Evolutionary conservation across 331 rosid genomes (phyloP).

Genomic region (Rosa hybrid): DNA sequence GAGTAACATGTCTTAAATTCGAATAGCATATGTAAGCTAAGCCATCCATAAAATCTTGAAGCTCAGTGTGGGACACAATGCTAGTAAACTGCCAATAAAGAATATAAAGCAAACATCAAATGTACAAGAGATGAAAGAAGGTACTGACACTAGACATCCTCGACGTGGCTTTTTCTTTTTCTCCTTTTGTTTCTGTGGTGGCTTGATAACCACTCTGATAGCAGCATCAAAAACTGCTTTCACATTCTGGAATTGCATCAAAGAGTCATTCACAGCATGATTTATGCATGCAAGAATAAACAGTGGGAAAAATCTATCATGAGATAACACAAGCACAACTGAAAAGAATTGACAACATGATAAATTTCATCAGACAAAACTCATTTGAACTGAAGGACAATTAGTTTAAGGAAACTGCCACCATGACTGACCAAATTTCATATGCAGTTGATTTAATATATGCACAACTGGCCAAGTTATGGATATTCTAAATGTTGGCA

Average conservation of each 20-base stretch:
- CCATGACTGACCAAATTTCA: slow-evolving; percentile 1
- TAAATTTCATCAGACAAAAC: not conserved
- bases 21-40: not conserved
- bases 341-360: not conserved
- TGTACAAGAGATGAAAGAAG: slow-evolving; percentile 15
- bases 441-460: not conserved
- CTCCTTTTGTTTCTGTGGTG: slow-evolving; percentile 74
- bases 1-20: not conserved
- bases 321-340: not conserved
- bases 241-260: slow-evolving; percentile 66
- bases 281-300: not conserved
- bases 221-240: slow-evolving; percentile 87
- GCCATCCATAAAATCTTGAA: not conserved
- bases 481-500: not conserved
- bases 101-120: not conserved
- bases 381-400: not conserved
- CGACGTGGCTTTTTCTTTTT: slow-evolving; percentile 63
- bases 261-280: slow-evolving; percentile 12
- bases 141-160: slow-evolving; percentile 76
- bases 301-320: not conserved
- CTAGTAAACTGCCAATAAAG: not conserved
- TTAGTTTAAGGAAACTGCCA: not conserved
- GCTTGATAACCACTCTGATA: slow-evolving; percentile 85
- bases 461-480: not conserved
- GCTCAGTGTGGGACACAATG: not conserved